Evolutionary conservation across 176 grass and related monocot genomes (phyloP).

Genomic region (Ensete ventricosum): DNA sequence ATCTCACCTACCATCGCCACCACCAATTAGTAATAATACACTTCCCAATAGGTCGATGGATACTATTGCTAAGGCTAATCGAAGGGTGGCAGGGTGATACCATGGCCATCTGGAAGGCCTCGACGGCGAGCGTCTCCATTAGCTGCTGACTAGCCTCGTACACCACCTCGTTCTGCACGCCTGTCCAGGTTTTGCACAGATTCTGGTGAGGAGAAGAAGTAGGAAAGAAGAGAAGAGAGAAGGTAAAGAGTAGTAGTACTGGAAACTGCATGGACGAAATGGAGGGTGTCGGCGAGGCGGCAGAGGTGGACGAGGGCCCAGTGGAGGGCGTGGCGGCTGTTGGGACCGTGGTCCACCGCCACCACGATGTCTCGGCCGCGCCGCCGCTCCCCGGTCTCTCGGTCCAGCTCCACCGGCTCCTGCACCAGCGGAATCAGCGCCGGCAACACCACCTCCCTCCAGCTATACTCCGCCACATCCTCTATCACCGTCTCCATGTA

Average conservation of each 20-base stretch:
- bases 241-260: slow-evolving; percentile 22
- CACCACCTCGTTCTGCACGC: slow-evolving; percentile 65
- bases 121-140: slow-evolving; percentile 56
- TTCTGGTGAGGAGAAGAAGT: neutral
- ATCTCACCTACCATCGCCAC: slow-evolving; percentile 41
- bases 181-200: slow-evolving; percentile 18
- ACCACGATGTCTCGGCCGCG: slow-evolving; percentile 68
- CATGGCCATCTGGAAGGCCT: slow-evolving; percentile 55
- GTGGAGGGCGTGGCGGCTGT: slow-evolving; percentile 81
- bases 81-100: slow-evolving; percentile 11
- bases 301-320: slow-evolving; percentile 71
- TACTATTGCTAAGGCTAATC: too few species aligned
- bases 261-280: slow-evolving; percentile 68
- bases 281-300: slow-evolving; percentile 74
- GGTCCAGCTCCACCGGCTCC: slow-evolving; percentile 54
- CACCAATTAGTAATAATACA: neutral
- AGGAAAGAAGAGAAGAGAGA: neutral
- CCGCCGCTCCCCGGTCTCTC: slow-evolving; percentile 68
- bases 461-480: slow-evolving; percentile 70
- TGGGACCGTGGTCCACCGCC: slow-evolving; percentile 77
- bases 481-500: slow-evolving; percentile 61
- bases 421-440: slow-evolving; percentile 52
- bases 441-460: slow-evolving; percentile 76
- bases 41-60: too few species aligned
- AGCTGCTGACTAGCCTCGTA: slow-evolving; percentile 50